These are phyloP conservation scores for Alternaria brassicicola DNA, from an alignment of 2,329 filamentous ascomycete species.

Conservation along the genomic window DNA sequence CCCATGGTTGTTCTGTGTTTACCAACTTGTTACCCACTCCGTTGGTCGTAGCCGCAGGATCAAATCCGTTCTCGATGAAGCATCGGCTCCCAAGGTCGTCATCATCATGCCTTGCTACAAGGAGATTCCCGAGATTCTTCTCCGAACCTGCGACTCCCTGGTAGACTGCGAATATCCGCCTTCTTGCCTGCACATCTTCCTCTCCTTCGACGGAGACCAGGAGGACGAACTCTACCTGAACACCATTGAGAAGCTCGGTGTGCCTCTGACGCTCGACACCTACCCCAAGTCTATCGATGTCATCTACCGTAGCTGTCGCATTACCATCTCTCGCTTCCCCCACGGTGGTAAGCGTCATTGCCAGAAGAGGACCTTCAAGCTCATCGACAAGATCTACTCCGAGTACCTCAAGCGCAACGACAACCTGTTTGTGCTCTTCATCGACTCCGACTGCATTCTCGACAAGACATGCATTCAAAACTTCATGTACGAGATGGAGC, in stretches of 20 bases:
- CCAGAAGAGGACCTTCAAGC: constrained; percentile 89
- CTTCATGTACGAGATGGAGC: constrained; percentile 98
- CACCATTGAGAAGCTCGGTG: constrained; percentile 82
- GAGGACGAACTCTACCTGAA: constrained; percentile 88
- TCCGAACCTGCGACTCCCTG: constrained; percentile 87
- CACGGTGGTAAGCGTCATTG: constrained; percentile 94
- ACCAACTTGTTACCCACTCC: constrained; percentile 85
- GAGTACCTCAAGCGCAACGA: constrained; percentile 87
- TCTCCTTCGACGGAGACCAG: constrained; percentile 91
- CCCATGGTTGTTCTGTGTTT: constrained; percentile 92
- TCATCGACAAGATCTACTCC: constrained; percentile 91
- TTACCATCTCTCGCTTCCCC: constrained; percentile 89
- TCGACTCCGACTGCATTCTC: constrained; percentile 95
- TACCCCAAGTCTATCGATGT: constrained; percentile 94
- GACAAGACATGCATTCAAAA: constrained; percentile 93
- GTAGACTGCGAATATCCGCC: constrained; percentile 93
- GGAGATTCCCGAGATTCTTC: constrained; percentile 81
- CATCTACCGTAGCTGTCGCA: constrained; percentile 77
- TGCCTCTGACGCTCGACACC: constrained; percentile 74
- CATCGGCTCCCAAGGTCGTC: constrained; percentile 88
- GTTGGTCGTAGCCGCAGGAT: constrained; percentile 82
- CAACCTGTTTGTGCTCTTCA: constrained; percentile 93
- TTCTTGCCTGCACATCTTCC: constrained; percentile 89
- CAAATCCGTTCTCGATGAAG: constrained; percentile 82
- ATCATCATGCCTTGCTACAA: constrained; percentile 98